phyloP scores from a whole-genome alignment of 2,329 filamentous ascomycete genomes.

The Colletotrichum caudatum region DNA sequence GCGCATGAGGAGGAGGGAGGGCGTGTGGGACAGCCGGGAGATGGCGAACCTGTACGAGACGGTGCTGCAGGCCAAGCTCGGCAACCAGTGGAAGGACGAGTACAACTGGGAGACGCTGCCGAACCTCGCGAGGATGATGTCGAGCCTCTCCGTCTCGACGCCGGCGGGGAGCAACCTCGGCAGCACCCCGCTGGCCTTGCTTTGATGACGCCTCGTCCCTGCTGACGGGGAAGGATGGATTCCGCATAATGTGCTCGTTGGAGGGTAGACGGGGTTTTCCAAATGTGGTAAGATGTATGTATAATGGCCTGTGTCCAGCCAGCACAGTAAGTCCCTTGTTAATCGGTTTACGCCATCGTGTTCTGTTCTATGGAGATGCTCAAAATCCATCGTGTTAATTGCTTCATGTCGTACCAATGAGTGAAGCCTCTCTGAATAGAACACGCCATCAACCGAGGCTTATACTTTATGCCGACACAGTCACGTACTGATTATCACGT shows the following conservation, averaged over 20 bases:
- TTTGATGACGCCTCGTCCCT: neutral
- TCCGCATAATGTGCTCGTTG: neutral
- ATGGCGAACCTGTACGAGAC: constrained; percentile 34
- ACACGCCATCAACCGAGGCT: neutral
- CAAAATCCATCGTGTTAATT: too few species aligned
- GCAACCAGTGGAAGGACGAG: constrained; percentile 32
- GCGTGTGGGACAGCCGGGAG: constrained; percentile 41
- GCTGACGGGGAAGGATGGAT: too few species aligned
- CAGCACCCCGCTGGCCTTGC: constrained; percentile 8
- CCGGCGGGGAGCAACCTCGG: neutral
- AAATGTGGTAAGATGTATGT: neutral
- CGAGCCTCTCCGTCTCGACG: constrained; percentile 1
- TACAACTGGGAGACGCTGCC: constrained; percentile 37
- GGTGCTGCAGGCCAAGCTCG: constrained; percentile 17
- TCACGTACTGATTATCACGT: too few species aligned
- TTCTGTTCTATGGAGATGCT: neutral
- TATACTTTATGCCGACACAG: too few species aligned
- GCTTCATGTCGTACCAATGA: neutral
- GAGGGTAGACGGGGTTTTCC: neutral
- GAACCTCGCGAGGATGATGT: constrained; percentile 27
- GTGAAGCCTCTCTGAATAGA: neutral
- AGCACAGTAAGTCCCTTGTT: neutral
- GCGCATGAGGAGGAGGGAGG: constrained; percentile 38
- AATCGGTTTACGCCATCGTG: neutral
- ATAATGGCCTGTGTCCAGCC: neutral